Evolutionary conservation across 2,329 filamentous ascomycete genomes (phyloP).

Genomic region (Aureobasidium sp.): DNA sequence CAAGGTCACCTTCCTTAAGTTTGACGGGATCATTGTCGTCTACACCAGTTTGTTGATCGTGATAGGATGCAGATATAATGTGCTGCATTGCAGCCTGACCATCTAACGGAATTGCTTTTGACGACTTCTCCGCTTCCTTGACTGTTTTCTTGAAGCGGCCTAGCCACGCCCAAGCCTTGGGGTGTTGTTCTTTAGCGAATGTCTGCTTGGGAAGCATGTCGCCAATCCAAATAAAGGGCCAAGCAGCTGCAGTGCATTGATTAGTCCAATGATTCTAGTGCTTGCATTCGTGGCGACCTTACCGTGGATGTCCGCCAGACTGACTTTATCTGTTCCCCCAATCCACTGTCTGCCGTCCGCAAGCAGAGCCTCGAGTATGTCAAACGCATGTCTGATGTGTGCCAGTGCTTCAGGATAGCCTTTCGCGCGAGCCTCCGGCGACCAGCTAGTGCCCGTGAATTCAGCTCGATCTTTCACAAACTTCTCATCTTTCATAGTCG

Average conservation of each 20-base stretch:
- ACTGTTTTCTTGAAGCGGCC: conserved; percentile 50
- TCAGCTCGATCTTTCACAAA: conserved; percentile 54
- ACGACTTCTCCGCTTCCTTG: conserved; percentile 34
- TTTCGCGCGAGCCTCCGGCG: conserved; percentile 31
- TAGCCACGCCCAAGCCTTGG: conserved; percentile 58
- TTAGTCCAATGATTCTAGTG: neutral
- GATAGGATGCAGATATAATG: conserved; percentile 42
- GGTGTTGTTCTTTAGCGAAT: conserved; percentile 49
- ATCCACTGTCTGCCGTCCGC: conserved; percentile 62
- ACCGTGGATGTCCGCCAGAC: conserved; percentile 58
- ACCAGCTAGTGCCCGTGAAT: conserved; percentile 39
- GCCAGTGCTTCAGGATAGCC: conserved; percentile 50
- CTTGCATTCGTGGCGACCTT: neutral
- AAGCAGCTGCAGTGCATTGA: conserved; percentile 18
- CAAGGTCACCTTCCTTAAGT: conserved; percentile 46
- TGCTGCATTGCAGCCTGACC: conserved; percentile 48
- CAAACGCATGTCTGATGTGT: conserved; percentile 48
- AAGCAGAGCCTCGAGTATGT: conserved; percentile 55
- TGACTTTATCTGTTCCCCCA: conserved; percentile 45
- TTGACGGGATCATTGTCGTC: conserved; percentile 47
- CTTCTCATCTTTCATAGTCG: conserved; percentile 48
- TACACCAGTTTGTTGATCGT: conserved; percentile 39
- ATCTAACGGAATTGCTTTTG: conserved; percentile 38
- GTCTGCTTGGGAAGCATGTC: conserved; percentile 48
- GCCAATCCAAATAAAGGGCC: conserved; percentile 57